Base-by-base conservation (phyloP, 2,329 filamentous ascomycete genomes). In the Didymella arachidicola region DNA sequence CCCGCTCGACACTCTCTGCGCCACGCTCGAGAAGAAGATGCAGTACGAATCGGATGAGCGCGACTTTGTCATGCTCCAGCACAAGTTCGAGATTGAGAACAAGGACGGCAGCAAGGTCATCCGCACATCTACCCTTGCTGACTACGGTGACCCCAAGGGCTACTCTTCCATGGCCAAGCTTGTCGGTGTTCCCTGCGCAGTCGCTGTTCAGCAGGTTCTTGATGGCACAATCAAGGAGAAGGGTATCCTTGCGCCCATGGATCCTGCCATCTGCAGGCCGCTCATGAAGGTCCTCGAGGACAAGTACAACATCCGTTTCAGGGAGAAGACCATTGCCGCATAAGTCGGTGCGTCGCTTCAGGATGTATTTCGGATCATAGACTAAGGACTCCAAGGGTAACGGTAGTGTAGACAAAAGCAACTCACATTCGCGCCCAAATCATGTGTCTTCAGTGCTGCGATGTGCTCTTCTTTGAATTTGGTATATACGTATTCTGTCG, bases 21-120 rank as follows among this genome's bases (percentile, higher is more conserved):
- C 91, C 30, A 90, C 88, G 3, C 86, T 97, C 29, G 92, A 96
- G 83, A 81, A 91, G 83, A 96, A 96, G 87, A 96, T 96, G 91
- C 86, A 91, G 79, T 97, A 89, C 78, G 89, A 86, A 72, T 83
- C 89, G 69, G 89, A 85, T 61, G 92, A 97, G 86, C 89, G 93
- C 59, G 93, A 96, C 78, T 82, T 96, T 66, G 90, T 95, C 55
- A 84, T 86, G 80, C 84, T 92, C 30, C 90, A 92, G 81, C 89
- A 92, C 82, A 89, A 87, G 81, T 96, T 96, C 77, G 88, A 88
- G 75, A 91, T 96, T 67, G 90, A 95, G 83, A 82, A 89, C 79
- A 88, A 89, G 79, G 90, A 95, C 75, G 92, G 92, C 71, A 86
- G 80, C 74, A 86, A 85, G 77, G 87, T 96, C 82, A 92, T 88